Evolutionary conservation across 441 rosid species (phyloP), one percentile per base, ranked within the genome.

Genomic region (Euphorbia corollata): DNA sequence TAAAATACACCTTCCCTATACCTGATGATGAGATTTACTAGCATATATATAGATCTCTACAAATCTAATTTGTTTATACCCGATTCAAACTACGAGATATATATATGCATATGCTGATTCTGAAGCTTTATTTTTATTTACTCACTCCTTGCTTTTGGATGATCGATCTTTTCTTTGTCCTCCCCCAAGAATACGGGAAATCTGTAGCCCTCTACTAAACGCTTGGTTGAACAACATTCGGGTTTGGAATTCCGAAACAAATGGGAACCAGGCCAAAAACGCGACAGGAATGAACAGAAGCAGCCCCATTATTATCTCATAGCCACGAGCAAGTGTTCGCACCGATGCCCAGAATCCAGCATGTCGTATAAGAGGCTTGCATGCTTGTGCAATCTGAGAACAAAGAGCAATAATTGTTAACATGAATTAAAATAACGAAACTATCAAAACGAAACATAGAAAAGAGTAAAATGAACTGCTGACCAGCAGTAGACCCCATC

Each of bases 401-500:
- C 43, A 43, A 63, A 39, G 66, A 7, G 20, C 4, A 56, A n/a
- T 11, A 54, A 16, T 13, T 16, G 18, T 8, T 13, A 41, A 7
- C 30, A 3, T 30, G 13, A 12, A 53, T 10, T 32, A 65, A 38
- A 5, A 85, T 73, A 67, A 84, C 90, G 24, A 10, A 22, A 12
- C 50, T 18, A 30, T 9, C 1, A 59, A 41, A 43, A 57, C n/a
- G 23, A 43, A 68, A 19, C 30, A 58, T 8, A n/a, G 23, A 45
- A 57, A 58, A 23, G 23, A 47, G 30, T 13, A 57, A 3, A 15
- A 32, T 47, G 18, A 30, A 13, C 50, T 20, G 75, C 91, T 85
- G 76, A 92, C 97, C 96, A 87, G 80, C 32, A 96, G 89, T 92
- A 96, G 82, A n/a, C 98, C 99, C 99, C 99, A 95, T 13, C 99